Evolutionary conservation across 2,329 filamentous ascomycete species (phyloP).

Genomic region (Trichocomaceae sp.): DNA sequence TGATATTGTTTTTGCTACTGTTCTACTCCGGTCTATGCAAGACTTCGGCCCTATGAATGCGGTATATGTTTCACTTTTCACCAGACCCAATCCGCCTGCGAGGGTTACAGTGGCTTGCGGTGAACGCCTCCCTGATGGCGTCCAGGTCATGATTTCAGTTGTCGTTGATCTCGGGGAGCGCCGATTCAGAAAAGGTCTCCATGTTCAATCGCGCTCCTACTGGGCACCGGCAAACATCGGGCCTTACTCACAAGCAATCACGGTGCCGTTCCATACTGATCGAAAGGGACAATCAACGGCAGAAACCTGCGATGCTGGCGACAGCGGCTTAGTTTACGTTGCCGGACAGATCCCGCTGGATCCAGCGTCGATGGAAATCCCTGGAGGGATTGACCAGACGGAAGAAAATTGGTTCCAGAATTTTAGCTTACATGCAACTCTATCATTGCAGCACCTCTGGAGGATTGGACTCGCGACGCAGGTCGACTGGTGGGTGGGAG

Average conservation of each 20-base stretch:
- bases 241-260: conserved; percentile 86
- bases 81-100: conserved; percentile 71
- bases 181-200: conserved; percentile 51
- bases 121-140: conserved; percentile 52
- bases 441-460: conserved; percentile 85
- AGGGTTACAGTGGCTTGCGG: conserved; percentile 78
- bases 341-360: conserved; percentile 89
- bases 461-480: conserved; percentile 67
- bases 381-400: conserved; percentile 18
- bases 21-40: conserved; percentile 71
- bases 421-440: conserved; percentile 54
- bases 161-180: conserved; percentile 36
- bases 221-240: conserved; percentile 98
- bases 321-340: conserved; percentile 52
- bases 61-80: conserved; percentile 69
- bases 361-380: conserved; percentile 65
- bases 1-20: conserved; percentile 45
- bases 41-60: conserved; percentile 71
- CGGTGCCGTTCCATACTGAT: conserved; percentile 39
- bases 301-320: conserved; percentile 15
- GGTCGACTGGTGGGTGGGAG: conserved; percentile 68
- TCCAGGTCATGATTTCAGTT: conserved; percentile 56
- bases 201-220: conserved; percentile 90
- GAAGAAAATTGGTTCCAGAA: conserved; percentile 24
- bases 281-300: not conserved